Evolutionary conservation across 2,329 filamentous ascomycete species (phyloP), one percentile per base, ranked within the genome.

Genomic region (Elsinoe fawcettii): DNA sequence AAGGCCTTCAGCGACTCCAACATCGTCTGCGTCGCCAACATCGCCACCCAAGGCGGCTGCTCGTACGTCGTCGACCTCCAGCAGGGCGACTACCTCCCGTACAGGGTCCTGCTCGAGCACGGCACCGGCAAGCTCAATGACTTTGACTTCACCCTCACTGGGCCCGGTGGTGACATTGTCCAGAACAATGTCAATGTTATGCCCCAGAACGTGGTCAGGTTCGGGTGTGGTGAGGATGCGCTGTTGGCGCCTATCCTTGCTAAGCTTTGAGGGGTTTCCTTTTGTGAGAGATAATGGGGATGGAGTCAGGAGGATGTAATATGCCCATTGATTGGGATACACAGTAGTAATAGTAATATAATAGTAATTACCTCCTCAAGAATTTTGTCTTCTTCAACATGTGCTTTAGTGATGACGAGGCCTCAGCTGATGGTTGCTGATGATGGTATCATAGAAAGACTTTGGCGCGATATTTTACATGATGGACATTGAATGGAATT

Each of bases 91-190:
- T 53, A 53, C 49, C 30, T 53, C 2, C 49, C 49, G 9, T 53
- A 53, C 49, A 53, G 39, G 49, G 49, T 53, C 16, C 32, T 53
- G n/a, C 49, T 53, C 14, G 49, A 53, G 49, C 49, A 53, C 32
- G 49, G 49, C 14, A 53, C 49, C 9, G 49, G 49, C 49, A 14
- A 53, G 49, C 25, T 53, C 14, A 53, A 25, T 32, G 49, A 36
- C 34, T 53, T 53, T 39, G 49, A 53, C 49, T 53, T 53, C 32
- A 53, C 49, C 32, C 14, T 53, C 49, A 37, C 49, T n/a, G 49
- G 49, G 4, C 49, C 49, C 16, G 49, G 49, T 4, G 49, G 49
- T 7, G 32, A 53, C n/a, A 20, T 53, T n/a, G 16, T 53, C 25
- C 14, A 53, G 49, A 53, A 53, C 20, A 53, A 39, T 18, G 49